Evolutionary conservation across 148 eudicot species (phyloP).

Genomic region (Cornus kousa): DNA sequence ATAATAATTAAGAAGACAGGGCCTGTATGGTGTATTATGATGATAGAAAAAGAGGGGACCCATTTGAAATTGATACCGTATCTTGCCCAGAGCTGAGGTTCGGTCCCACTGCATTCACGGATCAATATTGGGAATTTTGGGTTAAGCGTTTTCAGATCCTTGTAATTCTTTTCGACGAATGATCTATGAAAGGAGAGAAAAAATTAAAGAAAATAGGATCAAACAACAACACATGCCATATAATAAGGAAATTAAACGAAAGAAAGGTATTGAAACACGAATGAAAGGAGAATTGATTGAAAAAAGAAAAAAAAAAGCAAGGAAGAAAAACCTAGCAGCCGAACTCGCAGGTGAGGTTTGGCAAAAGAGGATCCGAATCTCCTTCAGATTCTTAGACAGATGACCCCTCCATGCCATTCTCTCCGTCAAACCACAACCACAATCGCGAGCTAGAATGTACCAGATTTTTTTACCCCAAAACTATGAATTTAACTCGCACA

Average conservation of each 20-base stretch:
- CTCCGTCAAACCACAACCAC: not conserved
- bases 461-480: too few species aligned
- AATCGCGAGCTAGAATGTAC: too few species aligned
- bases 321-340: constrained; percentile 59
- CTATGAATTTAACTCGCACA: too few species aligned
- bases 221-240: too few species aligned
- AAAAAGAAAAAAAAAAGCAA: not conserved
- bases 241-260: too few species aligned
- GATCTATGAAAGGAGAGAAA: constrained; percentile 31
- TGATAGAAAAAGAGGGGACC: not conserved
- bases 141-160: constrained; percentile 78
- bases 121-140: constrained; percentile 88
- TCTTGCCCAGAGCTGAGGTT: constrained; percentile 99
- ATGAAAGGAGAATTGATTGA: not conserved
- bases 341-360: constrained; percentile 81
- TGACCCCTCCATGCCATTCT: constrained; percentile 81
- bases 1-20: too few species aligned
- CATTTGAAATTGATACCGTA: constrained; percentile 44
- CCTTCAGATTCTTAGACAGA: constrained; percentile 74
- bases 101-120: constrained; percentile 77
- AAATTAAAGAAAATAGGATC: too few species aligned
- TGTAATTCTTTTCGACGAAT: constrained; percentile 84
- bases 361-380: constrained; percentile 80
- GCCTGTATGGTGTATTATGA: too few species aligned
- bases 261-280: too few species aligned